Percentiles rank a stretch among this genome's conserved stretches.
These are phyloP conservation scores for Cercospora sp. DNA, from an alignment of 2,329 filamentous ascomycete genomes.

Conservation along the genomic window DNA sequence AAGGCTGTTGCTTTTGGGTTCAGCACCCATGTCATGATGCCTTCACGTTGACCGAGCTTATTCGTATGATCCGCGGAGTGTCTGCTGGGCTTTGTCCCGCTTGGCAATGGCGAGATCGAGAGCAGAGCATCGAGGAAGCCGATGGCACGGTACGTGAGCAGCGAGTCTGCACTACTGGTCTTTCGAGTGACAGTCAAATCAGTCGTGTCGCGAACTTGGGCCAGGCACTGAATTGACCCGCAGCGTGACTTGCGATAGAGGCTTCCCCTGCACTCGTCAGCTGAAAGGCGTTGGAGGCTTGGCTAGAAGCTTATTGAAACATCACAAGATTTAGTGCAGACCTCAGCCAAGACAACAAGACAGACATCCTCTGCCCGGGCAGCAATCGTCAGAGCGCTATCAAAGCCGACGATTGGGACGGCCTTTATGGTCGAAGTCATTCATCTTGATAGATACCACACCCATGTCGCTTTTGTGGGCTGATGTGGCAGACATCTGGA, in stretches of 20 bases:
- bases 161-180: too few relatives aligned
- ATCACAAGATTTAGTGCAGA: background rate
- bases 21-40: background rate
- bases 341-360: background rate
- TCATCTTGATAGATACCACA: too few relatives aligned
- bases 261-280: background rate
- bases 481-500: too few relatives aligned
- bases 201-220: background rate
- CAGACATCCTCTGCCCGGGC: background rate
- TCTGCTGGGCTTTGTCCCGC: background rate
- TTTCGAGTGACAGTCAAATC: background rate
- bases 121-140: background rate
- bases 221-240: background rate
- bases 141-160: too few relatives aligned
- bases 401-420: too few relatives aligned
- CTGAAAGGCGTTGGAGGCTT: background rate
- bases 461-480: too few relatives aligned
- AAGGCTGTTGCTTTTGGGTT: background rate
- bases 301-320: background rate
- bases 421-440: too few relatives aligned
- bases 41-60: background rate
- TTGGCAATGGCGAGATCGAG: background rate
- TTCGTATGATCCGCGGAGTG: background rate
- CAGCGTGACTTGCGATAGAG: background rate
- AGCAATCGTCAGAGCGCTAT: background rate